Evolutionary conservation across 129 eudicot genomes (phyloP), one percentile per base, ranked within the genome.

Genomic region (Centaurea solstitialis): DNA sequence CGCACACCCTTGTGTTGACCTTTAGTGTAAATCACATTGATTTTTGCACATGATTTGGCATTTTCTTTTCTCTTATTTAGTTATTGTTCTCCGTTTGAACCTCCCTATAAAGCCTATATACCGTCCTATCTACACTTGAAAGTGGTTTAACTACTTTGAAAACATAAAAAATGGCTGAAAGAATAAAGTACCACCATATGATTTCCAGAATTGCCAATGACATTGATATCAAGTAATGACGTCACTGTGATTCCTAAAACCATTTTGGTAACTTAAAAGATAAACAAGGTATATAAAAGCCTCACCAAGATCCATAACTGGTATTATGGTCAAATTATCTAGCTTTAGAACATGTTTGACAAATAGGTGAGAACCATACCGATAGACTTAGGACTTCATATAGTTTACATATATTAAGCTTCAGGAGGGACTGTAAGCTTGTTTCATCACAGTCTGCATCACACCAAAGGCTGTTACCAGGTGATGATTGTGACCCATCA

Each of bases 301-400:
- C 22, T 59, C n/a, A 5, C 24, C 67, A 59, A 59, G 67, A 59
- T 22, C 24, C 22, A 2, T n/a, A 61, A 18, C 24, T n/a, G 68
- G 26, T 61, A 20, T 61, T 61, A 61, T 61, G 6, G 26, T 61
- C 26, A 61, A 61, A 18, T n/a, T 61, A 6, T 61, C 26, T n/a
- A 61, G 68, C 26, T 61, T 18, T 61, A 61, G 26, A 61, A 61
- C 20, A 50, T 2, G 20, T 61, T 10, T 7, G 23, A 20, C 11
- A 6, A 61, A 61, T 61, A 20, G 68, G 67, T 18, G 76, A 76
- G 72, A 80, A 82, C 80, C 88, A 73, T 92, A 94, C 98, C 81
- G 92, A 47, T 72, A 92, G 76, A 53, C 75, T 71, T 45, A 94
- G 88, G 75, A 82, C 43, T 75, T 85, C 87, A 84, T 90, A 92